Evolutionary conservation across 148 eudicot genomes (phyloP), one percentile per base, ranked within the genome.

Genomic region (Salicornia ramosissima): DNA sequence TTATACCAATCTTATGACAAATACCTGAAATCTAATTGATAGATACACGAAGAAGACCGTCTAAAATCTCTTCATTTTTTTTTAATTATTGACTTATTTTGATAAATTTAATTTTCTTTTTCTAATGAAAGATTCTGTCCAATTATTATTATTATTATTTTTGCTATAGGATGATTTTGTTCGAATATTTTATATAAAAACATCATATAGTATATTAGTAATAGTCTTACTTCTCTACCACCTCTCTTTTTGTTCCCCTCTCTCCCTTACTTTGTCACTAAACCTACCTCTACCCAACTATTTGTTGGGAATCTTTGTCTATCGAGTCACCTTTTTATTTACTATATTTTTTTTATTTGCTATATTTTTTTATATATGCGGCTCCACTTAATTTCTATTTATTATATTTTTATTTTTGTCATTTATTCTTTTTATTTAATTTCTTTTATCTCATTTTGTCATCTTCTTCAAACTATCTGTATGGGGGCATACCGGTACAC

Each of bases 51-150:
- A 3, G 28, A 43, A 47, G 22, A 71, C 45, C 43, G 49, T 16
- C 46, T 28, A 28, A 12, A 53, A 19, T 30, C 30, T 10, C 26
- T 16, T 43, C 10, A 34, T 43, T 14, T 47, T 60, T 21, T 26
- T 64, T 8, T 39, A 25, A 28, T 51, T 34, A 52, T 64, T 72
- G 69, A 72, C 69, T 64, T 72, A 42, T 51, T 22, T 50, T 50
- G 19, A 13, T 56, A 36, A 26, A 52, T 56, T 25, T 70, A 1
- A n/a, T 19, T 49, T 45, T 45, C 14, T 45, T 45, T 28, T 9
- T 43, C 19, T 21, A 6, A 28, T 12, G 28, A 60, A 71, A 71
- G 74, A 71, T 70, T 70, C 40, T 58, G 43, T 58, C 30, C 29
- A 71, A 11, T 63, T 12, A n/a, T n/a, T n/a, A n/a, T n/a, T n/a